Conservation (phyloP, 768 basidiomycete species). For the Xerocomellus chrysenteron region DNA sequence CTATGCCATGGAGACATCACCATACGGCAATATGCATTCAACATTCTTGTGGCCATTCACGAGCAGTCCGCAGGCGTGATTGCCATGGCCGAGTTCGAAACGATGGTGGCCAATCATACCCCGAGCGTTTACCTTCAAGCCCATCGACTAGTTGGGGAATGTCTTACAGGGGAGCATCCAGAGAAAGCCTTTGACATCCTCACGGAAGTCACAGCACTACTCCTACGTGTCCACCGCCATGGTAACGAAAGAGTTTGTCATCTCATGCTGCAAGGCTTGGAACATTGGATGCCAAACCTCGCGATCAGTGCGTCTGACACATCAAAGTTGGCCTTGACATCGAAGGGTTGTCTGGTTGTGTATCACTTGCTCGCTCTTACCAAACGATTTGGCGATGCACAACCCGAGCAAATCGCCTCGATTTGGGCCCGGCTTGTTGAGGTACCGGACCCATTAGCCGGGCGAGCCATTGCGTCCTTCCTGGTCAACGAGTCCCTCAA, state of each 20-base stretch:
- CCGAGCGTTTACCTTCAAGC: constrained; percentile 79
- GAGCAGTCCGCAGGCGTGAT: constrained; percentile 65
- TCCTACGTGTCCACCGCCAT: constrained; percentile 59
- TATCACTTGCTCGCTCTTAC: constrained; percentile 86
- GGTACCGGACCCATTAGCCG: constrained; percentile 66
- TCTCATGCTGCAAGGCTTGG: constrained; percentile 73
- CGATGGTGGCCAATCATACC: constrained; percentile 67
- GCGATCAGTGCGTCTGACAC: constrained; percentile 51
- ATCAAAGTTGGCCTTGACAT: constrained; percentile 24
- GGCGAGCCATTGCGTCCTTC: constrained; percentile 77
- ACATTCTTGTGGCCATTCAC: constrained; percentile 72
- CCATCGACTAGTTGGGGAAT: constrained; percentile 72
- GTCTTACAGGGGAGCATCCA: constrained; percentile 77
- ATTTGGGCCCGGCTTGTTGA: constrained; percentile 82
- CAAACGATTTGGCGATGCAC: constrained; percentile 65
- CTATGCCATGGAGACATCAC: constrained; percentile 67
- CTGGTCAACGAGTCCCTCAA: constrained; percentile 85
- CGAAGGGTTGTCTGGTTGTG: constrained; percentile 61
- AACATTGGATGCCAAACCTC: constrained; percentile 81
- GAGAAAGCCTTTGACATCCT: constrained; percentile 63
- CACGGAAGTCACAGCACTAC: constrained; percentile 66
- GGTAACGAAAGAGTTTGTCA: constrained; percentile 51
- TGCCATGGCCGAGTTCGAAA: constrained; percentile 70
- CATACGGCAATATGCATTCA: constrained; percentile 75
- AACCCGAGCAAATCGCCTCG: constrained; percentile 76